These are phyloP conservation scores for Linum lewisii DNA, from an alignment of 345 rosid species.

Conservation along the genomic window DNA sequence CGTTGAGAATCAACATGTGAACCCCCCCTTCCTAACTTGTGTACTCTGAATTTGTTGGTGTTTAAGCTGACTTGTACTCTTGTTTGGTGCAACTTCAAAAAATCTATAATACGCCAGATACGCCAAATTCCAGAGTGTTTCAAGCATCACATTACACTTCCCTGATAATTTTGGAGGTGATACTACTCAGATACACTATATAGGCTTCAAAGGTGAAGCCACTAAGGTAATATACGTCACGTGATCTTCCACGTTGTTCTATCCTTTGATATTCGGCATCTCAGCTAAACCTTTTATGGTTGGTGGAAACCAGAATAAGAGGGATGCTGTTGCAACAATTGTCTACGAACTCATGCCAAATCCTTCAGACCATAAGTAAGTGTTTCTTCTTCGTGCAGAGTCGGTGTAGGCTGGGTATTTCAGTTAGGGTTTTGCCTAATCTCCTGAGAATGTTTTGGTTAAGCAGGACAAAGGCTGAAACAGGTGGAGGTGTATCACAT, in stretches of 20 bases:
- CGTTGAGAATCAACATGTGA: too few species aligned
- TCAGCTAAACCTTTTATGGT: background rate
- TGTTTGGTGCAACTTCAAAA: slow-evolving; percentile 6
- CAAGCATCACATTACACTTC: slow-evolving; percentile 85
- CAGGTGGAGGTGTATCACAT: background rate
- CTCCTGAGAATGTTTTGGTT: background rate
- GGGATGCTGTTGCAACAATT: slow-evolving; percentile 81
- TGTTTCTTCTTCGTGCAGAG: slow-evolving; percentile 8
- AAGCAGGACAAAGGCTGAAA: background rate
- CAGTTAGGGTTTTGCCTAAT: background rate
- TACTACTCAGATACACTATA: slow-evolving; percentile 64
- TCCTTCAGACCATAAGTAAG: slow-evolving; percentile 98
- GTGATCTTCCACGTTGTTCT: slow-evolving; percentile 2
- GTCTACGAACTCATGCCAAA: slow-evolving; percentile 92
- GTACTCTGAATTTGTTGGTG: background rate
- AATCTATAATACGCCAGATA: slow-evolving; percentile 30
- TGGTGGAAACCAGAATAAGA: slow-evolving; percentile 54
- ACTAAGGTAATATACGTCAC: slow-evolving; percentile 51
- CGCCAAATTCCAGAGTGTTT: slow-evolving; percentile 83
- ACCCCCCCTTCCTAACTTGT: too few species aligned
- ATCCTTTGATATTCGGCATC: background rate
- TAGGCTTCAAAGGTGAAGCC: slow-evolving; percentile 97
- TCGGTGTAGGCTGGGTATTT: too few species aligned
- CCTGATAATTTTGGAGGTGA: slow-evolving; percentile 89
- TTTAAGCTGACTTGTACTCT: background rate